Percentiles rank a stretch among this genome's conserved stretches.
phyloP scores from a whole-genome alignment of 768 basidiomycete species.

The Pleurotus ostreatus region DNA sequence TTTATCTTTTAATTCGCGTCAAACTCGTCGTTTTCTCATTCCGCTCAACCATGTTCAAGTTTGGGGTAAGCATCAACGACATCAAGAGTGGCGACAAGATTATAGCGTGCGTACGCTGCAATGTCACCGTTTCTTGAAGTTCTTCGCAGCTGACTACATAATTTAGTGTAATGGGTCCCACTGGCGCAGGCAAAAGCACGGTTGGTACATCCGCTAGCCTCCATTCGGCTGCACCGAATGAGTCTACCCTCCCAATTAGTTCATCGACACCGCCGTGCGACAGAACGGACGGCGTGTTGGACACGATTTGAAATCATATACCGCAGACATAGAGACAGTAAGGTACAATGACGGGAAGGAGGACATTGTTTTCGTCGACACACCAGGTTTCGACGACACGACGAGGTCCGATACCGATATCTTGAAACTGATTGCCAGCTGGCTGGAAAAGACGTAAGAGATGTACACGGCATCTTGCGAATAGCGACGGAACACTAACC shows the following conservation, averaged over 20 bases:
- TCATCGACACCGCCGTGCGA: constrained; percentile 16
- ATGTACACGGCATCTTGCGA: neutral
- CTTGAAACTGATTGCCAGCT: constrained; percentile 19
- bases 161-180: constrained; percentile 25
- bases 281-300: constrained; percentile 15
- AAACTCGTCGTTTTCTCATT: no score
- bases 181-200: constrained; percentile 27
- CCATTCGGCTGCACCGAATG: neutral
- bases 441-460: constrained; percentile 21
- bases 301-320: constrained; percentile 19
- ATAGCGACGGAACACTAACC: neutral
- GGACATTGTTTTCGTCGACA: constrained; percentile 21
- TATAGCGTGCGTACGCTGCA: neutral
- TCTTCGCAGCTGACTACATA: neutral
- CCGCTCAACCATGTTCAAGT: neutral
- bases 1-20: no score
- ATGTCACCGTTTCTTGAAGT: no score
- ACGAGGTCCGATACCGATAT: constrained; percentile 17
- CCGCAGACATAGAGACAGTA: constrained; percentile 16
- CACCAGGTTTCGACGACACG: constrained; percentile 24
- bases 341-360: constrained; percentile 9
- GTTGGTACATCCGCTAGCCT: constrained; percentile 12
- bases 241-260: constrained; percentile 9
- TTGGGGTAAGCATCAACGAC: constrained; percentile 1
- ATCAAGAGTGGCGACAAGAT: neutral